Conservation (phyloP, 495 filamentous ascomycete species). For the Penicillium flavigenum region DNA sequence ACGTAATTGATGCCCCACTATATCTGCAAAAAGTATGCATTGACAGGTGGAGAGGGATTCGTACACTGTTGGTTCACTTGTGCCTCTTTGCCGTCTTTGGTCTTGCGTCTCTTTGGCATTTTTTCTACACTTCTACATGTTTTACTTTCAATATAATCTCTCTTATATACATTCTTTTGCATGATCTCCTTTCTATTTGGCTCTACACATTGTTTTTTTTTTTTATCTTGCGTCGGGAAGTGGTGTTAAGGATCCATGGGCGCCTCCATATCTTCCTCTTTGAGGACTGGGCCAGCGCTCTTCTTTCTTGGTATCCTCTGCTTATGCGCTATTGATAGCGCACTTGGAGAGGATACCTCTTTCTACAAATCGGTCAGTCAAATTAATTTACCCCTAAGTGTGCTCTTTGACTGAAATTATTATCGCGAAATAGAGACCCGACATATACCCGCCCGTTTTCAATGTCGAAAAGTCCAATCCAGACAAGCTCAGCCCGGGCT, state of each 20-base stretch:
- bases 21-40: conserved; percentile 1
- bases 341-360: conserved; percentile 20
- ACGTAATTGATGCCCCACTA: background rate
- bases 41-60: conserved; percentile 7
- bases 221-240: conserved; percentile 1
- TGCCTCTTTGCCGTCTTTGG: background rate
- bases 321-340: conserved; percentile 14
- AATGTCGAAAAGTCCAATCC: conserved; percentile 30
- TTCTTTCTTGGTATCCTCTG: conserved; percentile 16
- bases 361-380: conserved; percentile 33
- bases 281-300: conserved; percentile 16
- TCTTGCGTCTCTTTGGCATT: background rate
- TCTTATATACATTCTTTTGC: background rate
- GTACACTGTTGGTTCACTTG: background rate
- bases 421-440: conserved; percentile 34
- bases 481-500: conserved; percentile 40
- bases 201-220: background rate
- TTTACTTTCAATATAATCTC: background rate
- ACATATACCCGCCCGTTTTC: conserved; percentile 40
- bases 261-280: conserved; percentile 18
- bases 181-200: background rate
- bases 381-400: background rate
- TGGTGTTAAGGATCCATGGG: conserved; percentile 31
- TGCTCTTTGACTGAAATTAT: conserved; percentile 1
- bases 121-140: background rate